Evolutionary conservation across 768 basidiomycete genomes (phyloP), one percentile per base, ranked within the genome.

Genomic region (Russula sp.): DNA sequence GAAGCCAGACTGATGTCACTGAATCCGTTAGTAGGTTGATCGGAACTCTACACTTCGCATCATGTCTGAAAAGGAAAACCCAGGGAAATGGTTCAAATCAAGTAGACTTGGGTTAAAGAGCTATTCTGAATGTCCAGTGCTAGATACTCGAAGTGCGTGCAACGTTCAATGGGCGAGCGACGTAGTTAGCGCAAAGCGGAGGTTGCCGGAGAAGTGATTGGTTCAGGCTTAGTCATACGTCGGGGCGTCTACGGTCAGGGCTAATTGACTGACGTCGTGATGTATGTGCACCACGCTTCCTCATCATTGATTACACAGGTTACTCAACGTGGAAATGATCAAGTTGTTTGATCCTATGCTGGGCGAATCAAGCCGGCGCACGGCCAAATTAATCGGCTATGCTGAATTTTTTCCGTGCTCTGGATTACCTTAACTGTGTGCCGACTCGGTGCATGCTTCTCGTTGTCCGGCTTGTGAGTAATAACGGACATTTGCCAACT

Each of bases 401-500:
- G 14, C 13, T 43, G 22, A 10, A n/a, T 41, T 6, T 20, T 22
- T 29, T 11, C 14, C 2, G 7, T 10, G 13, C 32, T 16, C 16
- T 5, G 29, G 2, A 35, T n/a, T 14, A 16, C 35, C 25, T 18
- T 11, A 16, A 14, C 1, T 16, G 20, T 7, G 14, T n/a, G n/a
- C 18, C 34, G 20, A 36, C 22, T 11, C 13, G 51, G 9, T 25
- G 18, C 20, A 35, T 52, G 16, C 25, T 0, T 55, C 29, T 14
- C 2, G 8, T 43, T 43, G 20, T 59, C 62, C 62, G 62, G 16
- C 43, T 38, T 38, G 20, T 59, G 62, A 63, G 52, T 59, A 63
- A 63, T 46, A 39, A 6, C 45, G 5, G 46, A 54, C 7, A 2
- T 16, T 4, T 13, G 20, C 34, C 29, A 36, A 59, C 11, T 43